A percentile compares a stretch with the other conserved stretches of the same genome.
Evolutionary conservation across 1,284 basidiomycete species (phyloP).

Genomic region (Hemileia vastatrix): DNA sequence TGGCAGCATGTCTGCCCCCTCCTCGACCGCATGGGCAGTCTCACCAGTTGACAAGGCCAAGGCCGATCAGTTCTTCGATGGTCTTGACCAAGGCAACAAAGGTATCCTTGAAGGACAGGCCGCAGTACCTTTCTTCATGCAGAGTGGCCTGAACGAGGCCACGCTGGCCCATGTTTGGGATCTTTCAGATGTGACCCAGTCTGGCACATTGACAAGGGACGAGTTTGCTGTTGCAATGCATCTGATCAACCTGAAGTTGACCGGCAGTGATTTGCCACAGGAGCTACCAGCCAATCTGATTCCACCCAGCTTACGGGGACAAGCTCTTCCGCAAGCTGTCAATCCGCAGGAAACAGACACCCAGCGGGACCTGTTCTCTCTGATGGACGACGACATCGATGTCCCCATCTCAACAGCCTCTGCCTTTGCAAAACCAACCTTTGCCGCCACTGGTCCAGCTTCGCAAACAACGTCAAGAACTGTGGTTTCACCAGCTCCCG

Average conservation of each 20-base stretch:
- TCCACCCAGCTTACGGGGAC: slow-evolving; percentile 63
- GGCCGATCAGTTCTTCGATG: slow-evolving; percentile 72
- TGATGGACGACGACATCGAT: slow-evolving; percentile 58
- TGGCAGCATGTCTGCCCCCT: too few relatives aligned
- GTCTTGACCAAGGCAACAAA: slow-evolving; percentile 62
- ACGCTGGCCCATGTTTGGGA: slow-evolving; percentile 89
- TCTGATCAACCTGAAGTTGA: slow-evolving; percentile 77
- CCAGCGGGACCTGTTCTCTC: slow-evolving; percentile 47
- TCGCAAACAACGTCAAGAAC: slow-evolving; percentile 18
- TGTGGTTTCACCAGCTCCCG: neutral
- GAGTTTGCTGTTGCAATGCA: slow-evolving; percentile 96
- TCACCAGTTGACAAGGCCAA: slow-evolving; percentile 68
- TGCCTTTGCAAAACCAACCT: neutral
- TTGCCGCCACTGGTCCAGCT: slow-evolving; percentile 25
- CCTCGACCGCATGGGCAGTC: slow-evolving; percentile 84
- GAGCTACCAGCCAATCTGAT: slow-evolving; percentile 63
- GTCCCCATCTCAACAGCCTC: slow-evolving; percentile 38
- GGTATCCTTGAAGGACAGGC: slow-evolving; percentile 86
- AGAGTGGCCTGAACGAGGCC: slow-evolving; percentile 75
- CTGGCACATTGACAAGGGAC: slow-evolving; percentile 76
- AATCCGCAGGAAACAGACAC: slow-evolving; percentile 39
- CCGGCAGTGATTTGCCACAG: slow-evolving; percentile 67
- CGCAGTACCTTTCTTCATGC: slow-evolving; percentile 91
- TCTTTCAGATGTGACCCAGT: slow-evolving; percentile 81
- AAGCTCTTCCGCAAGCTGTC: too few relatives aligned